Conservation (phyloP, 106 monocot species). For the Amphibolis antarctica region DNA sequence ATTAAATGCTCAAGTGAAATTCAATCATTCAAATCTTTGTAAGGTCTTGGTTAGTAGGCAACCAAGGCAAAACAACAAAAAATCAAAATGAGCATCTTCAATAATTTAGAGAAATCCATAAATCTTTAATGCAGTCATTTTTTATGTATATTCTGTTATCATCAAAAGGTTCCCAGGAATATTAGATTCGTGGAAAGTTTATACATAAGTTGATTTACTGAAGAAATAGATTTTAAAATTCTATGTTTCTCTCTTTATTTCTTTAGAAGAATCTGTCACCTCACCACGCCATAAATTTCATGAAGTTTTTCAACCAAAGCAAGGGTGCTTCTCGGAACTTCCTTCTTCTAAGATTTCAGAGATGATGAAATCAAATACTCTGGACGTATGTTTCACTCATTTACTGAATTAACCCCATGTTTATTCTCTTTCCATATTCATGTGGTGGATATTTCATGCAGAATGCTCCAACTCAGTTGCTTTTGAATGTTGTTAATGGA, state of each 20-base stretch:
- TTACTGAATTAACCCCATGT: not conserved
- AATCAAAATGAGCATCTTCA: too few relatives aligned
- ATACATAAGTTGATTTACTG: not conserved
- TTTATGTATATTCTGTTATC: not conserved
- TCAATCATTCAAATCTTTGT: too few relatives aligned
- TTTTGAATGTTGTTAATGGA: conserved; percentile 69
- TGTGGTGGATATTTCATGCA: conserved; percentile 18
- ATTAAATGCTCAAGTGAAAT: too few relatives aligned
- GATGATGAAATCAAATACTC: conserved; percentile 77
- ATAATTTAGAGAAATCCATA: too few relatives aligned
- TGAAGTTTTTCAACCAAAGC: conserved; percentile 72
- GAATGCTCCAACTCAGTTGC: conserved; percentile 91
- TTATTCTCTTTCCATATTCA: not conserved
- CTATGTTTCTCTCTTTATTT: not conserved
- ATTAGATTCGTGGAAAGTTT: too few relatives aligned
- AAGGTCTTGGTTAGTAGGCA: too few relatives aligned
- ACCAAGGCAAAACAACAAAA: too few relatives aligned
- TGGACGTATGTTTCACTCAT: conserved; percentile 43
- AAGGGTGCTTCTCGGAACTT: conserved; percentile 70
- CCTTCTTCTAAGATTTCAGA: conserved; percentile 73
- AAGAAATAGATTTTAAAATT: not conserved
- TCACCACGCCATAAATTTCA: conserved; percentile 36
- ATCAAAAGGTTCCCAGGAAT: not conserved
- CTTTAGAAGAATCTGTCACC: conserved; percentile 8
- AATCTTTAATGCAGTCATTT: too few relatives aligned